Evolutionary conservation across 164 flowering plant genomes (phyloP), one percentile per base, ranked within the genome.

Genomic region (Liriodendron chinense): DNA sequence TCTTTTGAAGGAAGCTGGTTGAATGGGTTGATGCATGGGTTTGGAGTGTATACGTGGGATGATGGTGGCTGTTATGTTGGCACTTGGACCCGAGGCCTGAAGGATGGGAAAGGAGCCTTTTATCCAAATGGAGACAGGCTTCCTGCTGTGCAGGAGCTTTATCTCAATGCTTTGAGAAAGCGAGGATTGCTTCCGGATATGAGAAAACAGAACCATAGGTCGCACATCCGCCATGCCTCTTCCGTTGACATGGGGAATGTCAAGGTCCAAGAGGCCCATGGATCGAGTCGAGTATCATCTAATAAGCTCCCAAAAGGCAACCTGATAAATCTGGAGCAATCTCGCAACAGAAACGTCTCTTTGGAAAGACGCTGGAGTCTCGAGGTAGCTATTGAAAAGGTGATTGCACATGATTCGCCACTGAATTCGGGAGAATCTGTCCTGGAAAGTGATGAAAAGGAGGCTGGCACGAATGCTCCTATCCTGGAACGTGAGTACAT

Each of bases 341-440:
- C 91, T 63, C 87, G 84, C 7, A 70, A 59, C 34, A 86, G 75
- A 77, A 90, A 94, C 82, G 84, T 90, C 50, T 86, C 93, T 25
- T 59, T 94, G 67, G 94, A 93, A 78, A 90, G 98, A 75, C 96
- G 97, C 20, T 94, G 98, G 98, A 94, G 98, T 84, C 91, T 94
- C 61, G 99, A 94, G 83, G 97, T 87, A 48, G 83, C 98, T 25
- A 88, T 94, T 79, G 99, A 96, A 79, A 94, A 91, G 74, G 89
- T 89, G 23, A 83, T 92, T 76, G 96, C 93, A 67, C 84, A 85
- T 81, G 90, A 86, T 79, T 72, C 84, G 28, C 81, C 90, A 26
- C 64, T 83, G 20, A 84, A 79, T 26, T 80, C 86, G 53, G 86
- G 91, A 70, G 91, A 86, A 24, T 79, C 88, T 62, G 12, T 77